Evolutionary conservation across 2,329 filamentous ascomycete genomes (phyloP).

Genomic region (Pezicula radicicola): DNA sequence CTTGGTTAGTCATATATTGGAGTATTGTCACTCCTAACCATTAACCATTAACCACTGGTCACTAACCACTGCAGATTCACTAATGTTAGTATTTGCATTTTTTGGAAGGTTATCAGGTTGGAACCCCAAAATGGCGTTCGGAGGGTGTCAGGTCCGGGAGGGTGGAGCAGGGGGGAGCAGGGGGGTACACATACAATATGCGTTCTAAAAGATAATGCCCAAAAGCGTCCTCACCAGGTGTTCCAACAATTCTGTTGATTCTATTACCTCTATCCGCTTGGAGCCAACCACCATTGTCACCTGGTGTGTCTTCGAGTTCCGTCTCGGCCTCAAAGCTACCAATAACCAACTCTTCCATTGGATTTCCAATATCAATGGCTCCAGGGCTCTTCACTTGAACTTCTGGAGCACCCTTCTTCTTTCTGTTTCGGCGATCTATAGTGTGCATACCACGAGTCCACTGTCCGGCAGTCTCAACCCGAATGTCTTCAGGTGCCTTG

Average conservation of each 20-base stretch:
- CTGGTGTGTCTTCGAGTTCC: slow-evolving; percentile 55
- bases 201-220: slow-evolving; percentile 62
- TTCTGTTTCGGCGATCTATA: slow-evolving; percentile 66
- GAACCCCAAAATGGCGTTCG: no score
- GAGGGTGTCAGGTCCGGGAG: no score
- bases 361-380: slow-evolving; percentile 31
- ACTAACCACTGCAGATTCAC: no score
- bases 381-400: slow-evolving; percentile 28
- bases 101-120: no score
- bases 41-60: no score
- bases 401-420: slow-evolving; percentile 42
- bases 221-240: slow-evolving; percentile 67
- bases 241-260: slow-evolving; percentile 67
- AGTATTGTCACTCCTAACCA: no score
- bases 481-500: slow-evolving; percentile 70
- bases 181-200: slow-evolving; percentile 43
- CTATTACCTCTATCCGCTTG: slow-evolving; percentile 73
- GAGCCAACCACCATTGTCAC: slow-evolving; percentile 76
- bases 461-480: slow-evolving; percentile 86
- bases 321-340: slow-evolving; percentile 38
- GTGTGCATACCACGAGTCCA: slow-evolving; percentile 95
- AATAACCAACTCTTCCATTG: slow-evolving; percentile 30
- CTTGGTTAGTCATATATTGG: no score
- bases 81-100: no score
- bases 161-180: no score